Evolutionary conservation across 257 asterid species (phyloP).

Genomic region (Galeopsis tetrahit): DNA sequence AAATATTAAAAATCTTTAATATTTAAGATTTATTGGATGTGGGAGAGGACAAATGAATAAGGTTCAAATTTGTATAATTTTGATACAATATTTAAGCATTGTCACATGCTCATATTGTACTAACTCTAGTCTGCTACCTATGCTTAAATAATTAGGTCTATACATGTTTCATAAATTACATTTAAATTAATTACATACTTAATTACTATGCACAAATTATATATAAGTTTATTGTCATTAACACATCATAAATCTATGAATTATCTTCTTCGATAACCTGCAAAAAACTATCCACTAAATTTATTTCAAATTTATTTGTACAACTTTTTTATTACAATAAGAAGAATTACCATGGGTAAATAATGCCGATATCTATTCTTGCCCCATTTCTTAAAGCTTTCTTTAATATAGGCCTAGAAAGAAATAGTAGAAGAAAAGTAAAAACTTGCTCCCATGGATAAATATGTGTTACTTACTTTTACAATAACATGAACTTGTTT

Average conservation of each 20-base stretch:
- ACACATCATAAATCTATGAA: neutral
- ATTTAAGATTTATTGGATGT: neutral
- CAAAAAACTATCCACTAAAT: neutral
- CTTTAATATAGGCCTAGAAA: neutral
- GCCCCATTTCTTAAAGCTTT: neutral
- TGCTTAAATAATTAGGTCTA: constrained; percentile 13
- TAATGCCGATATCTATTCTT: neutral
- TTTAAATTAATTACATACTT: neutral
- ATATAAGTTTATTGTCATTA: neutral
- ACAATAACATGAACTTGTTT: too few relatives aligned
- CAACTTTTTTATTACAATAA: neutral
- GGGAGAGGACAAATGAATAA: constrained; percentile 3
- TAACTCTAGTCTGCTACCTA: constrained; percentile 14
- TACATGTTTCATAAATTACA: constrained; percentile 24
- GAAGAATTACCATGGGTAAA: neutral
- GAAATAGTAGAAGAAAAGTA: too few relatives aligned
- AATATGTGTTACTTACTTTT: too few relatives aligned
- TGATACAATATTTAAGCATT: constrained; percentile 19
- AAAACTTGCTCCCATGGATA: too few relatives aligned
- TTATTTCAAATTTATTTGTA: neutral
- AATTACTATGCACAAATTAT: neutral
- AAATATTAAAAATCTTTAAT: neutral
- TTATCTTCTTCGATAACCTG: neutral
- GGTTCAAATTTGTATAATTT: neutral
- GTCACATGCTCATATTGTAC: constrained; percentile 26